These are phyloP conservation scores for Pluteus cervinus DNA, from an alignment of 768 basidiomycete species.

Conservation along the genomic window DNA sequence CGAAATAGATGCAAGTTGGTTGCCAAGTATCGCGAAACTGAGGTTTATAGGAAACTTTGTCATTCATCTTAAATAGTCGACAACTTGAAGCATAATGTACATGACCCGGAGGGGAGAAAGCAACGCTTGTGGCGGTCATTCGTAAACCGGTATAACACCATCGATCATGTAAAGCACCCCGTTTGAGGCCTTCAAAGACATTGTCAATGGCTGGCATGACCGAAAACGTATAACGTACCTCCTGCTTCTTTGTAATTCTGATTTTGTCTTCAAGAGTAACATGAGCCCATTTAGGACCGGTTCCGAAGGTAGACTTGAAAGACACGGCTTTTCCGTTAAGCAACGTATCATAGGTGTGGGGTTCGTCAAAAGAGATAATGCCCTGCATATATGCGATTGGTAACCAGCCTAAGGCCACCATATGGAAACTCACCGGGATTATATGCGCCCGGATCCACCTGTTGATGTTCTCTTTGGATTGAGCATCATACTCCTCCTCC, in stretches of 20 bases:
- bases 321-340: constrained; percentile 51
- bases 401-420: not conserved
- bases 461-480: constrained; percentile 62
- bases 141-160: constrained; percentile 34
- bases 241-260: constrained; percentile 51
- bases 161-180: constrained; percentile 57
- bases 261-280: constrained; percentile 51
- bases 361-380: too few relatives aligned
- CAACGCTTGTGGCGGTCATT: too few relatives aligned
- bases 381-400: too few relatives aligned
- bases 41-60: not conserved
- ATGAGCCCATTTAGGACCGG: constrained; percentile 49
- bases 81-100: not conserved
- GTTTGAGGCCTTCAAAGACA: constrained; percentile 23
- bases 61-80: not conserved
- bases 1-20: not conserved
- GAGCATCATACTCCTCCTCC: constrained; percentile 59
- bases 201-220: not conserved
- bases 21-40: not conserved
- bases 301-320: constrained; percentile 35
- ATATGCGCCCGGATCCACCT: constrained; percentile 82
- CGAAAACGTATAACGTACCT: constrained; percentile 34
- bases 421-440: constrained; percentile 53
- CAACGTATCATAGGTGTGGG: constrained; percentile 47
- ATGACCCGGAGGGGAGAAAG: not conserved